phyloP scores from a whole-genome alignment of 2,329 filamentous ascomycete species.

The Tolypocladium amazonense region DNA sequence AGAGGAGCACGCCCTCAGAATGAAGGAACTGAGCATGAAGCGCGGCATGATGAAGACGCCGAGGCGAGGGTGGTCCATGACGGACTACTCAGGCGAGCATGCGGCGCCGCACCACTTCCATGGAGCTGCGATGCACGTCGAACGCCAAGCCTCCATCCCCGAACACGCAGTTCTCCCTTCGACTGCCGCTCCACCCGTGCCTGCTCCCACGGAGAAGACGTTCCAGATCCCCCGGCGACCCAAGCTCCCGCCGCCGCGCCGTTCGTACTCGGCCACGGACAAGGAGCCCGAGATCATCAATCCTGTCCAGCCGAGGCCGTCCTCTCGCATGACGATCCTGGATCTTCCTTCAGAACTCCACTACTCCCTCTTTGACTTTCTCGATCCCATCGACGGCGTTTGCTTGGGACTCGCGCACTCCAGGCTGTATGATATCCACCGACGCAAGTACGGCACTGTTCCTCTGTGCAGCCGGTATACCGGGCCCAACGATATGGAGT shows the following conservation, averaged over 20 bases:
- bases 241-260: slow-evolving; percentile 35
- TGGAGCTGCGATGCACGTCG: slow-evolving; percentile 11
- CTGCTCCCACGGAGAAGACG: slow-evolving; percentile 7
- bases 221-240: slow-evolving; percentile 17
- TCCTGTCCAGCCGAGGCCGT: slow-evolving; percentile 35
- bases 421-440: slow-evolving; percentile 48
- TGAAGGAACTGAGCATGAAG: slow-evolving; percentile 26
- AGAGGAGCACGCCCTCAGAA: slow-evolving; percentile 30
- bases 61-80: slow-evolving; percentile 35
- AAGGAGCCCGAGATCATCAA: slow-evolving; percentile 42
- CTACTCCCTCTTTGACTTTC: slow-evolving; percentile 48
- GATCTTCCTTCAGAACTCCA: slow-evolving; percentile 50
- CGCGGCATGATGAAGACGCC: slow-evolving; percentile 25
- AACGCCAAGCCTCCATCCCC: slow-evolving; percentile 21
- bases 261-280: slow-evolving; percentile 52
- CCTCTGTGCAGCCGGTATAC: slow-evolving; percentile 44
- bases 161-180: slow-evolving; percentile 16
- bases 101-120: slow-evolving; percentile 11
- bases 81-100: slow-evolving; percentile 28
- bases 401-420: slow-evolving; percentile 49
- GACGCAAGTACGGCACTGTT: slow-evolving; percentile 43
- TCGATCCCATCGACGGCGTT: slow-evolving; percentile 54
- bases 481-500: slow-evolving; percentile 53
- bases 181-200: slow-evolving; percentile 4
- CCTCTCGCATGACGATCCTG: slow-evolving; percentile 32